A percentile compares a stretch with the other conserved stretches of the same genome.
phyloP scores from a whole-genome alignment of 2,329 filamentous ascomycete species.

The Verticillium zaregamsianum region DNA sequence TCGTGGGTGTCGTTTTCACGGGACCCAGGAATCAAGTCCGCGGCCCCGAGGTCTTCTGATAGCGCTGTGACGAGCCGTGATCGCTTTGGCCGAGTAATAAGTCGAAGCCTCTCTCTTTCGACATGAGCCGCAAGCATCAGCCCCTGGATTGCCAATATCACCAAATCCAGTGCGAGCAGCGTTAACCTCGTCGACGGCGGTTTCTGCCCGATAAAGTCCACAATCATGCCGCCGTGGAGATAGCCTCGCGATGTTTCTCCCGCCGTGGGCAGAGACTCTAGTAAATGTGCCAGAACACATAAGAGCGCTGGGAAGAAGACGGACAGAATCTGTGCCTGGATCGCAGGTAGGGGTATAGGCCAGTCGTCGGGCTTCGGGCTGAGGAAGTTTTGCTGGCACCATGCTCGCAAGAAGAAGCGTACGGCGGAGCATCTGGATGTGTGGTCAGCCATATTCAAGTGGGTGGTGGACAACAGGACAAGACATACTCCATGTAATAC shows the following conservation, averaged over 20 bases:
- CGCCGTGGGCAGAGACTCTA: constrained; percentile 51
- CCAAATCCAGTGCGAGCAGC: constrained; percentile 51
- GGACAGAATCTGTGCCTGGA: constrained; percentile 51
- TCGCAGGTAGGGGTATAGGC: constrained; percentile 51
- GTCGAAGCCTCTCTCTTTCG: constrained; percentile 53
- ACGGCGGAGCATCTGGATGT: constrained; percentile 57
- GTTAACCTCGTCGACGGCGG: constrained; percentile 54
- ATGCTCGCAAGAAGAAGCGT: constrained; percentile 53
- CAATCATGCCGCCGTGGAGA: constrained; percentile 61
- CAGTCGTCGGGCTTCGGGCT: constrained; percentile 57
- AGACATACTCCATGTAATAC: constrained; percentile 68
- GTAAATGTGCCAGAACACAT: constrained; percentile 57
- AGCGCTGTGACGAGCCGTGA: constrained; percentile 1
- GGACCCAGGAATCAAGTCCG: not conserved
- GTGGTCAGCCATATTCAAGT: constrained; percentile 6
- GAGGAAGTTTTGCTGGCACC: constrained; percentile 59
- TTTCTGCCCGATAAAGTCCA: constrained; percentile 65
- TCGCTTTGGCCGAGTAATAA: constrained; percentile 19
- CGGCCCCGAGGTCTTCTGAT: not conserved
- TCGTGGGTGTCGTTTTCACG: not conserved
- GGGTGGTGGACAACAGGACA: not conserved
- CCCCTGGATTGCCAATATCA: constrained; percentile 55
- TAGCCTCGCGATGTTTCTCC: constrained; percentile 60
- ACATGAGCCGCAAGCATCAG: constrained; percentile 61
- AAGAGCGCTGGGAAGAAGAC: constrained; percentile 55